Evolutionary conservation across 2,329 filamentous ascomycete species (phyloP).

Genomic region (Penicillium sclerotigenum): DNA sequence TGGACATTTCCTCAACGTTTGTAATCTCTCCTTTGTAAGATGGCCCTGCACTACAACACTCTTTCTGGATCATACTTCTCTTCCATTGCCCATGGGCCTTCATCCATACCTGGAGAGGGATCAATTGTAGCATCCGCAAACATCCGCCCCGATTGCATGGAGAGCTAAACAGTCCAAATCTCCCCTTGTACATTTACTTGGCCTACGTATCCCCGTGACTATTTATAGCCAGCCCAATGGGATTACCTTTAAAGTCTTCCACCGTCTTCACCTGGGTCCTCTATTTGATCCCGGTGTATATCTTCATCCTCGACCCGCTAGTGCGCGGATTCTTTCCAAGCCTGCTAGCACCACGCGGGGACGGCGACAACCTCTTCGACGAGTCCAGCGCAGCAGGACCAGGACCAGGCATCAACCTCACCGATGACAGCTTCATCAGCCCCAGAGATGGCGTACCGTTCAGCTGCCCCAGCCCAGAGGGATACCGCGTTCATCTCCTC

Average conservation of each 20-base stretch:
- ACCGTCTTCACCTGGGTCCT: slow-evolving; percentile 35
- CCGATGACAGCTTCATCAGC: slow-evolving; percentile 35
- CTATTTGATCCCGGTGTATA: slow-evolving; percentile 38
- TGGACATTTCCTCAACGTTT: background rate
- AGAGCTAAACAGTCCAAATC: background rate
- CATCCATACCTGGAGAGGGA: background rate
- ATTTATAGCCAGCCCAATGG: slow-evolving; percentile 17
- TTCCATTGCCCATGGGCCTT: background rate
- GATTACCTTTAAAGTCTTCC: slow-evolving; percentile 28
- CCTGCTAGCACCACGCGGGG: slow-evolving; percentile 1
- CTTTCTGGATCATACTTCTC: background rate
- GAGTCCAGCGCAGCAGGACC: slow-evolving; percentile 11
- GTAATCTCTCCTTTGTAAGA: background rate
- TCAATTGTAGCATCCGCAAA: background rate
- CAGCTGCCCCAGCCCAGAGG: slow-evolving; percentile 26
- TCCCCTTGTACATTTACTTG: background rate
- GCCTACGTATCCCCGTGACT: background rate
- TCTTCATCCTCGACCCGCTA: slow-evolving; percentile 36
- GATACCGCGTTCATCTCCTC: slow-evolving; percentile 48
- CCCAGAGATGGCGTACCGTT: slow-evolving; percentile 32
- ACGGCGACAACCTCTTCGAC: slow-evolving; percentile 11
- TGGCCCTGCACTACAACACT: slow-evolving; percentile 3
- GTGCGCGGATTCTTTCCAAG: slow-evolving; percentile 27
- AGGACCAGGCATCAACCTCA: slow-evolving; percentile 21
- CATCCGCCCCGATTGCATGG: background rate